phyloP scores from a whole-genome alignment of 495 filamentous ascomycete species.

The Penicillium desertorum region DNA sequence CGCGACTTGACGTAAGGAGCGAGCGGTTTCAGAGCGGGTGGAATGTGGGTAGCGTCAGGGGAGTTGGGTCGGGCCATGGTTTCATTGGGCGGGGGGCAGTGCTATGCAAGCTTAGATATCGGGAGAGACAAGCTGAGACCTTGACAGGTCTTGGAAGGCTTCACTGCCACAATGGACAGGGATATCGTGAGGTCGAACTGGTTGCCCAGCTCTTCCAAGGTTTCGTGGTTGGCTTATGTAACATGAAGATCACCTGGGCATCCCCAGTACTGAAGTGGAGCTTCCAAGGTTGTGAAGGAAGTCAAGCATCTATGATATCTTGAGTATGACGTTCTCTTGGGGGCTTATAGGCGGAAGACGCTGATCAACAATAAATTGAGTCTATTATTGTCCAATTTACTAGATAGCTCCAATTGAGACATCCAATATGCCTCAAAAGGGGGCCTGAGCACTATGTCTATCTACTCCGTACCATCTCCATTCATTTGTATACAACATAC shows the following conservation, averaged over 20 bases:
- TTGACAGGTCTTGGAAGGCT: slow-evolving; percentile 7
- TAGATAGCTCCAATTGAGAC: slow-evolving; percentile 12
- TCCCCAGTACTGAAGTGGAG: not conserved
- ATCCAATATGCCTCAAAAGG: slow-evolving; percentile 7
- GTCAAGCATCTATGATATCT: not conserved
- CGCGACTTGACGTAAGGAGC: slow-evolving; percentile 48
- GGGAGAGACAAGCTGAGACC: slow-evolving; percentile 2
- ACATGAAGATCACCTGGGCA: slow-evolving; percentile 22
- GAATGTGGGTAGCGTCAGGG: slow-evolving; percentile 36
- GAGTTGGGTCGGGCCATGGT: slow-evolving; percentile 26
- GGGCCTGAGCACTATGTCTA: slow-evolving; percentile 6
- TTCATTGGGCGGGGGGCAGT: slow-evolving; percentile 18
- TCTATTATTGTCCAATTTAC: not conserved
- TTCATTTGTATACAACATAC: not conserved
- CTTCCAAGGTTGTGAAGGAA: not conserved
- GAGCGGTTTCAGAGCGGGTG: slow-evolving; percentile 39
- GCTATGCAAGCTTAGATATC: not conserved
- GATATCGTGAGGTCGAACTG: slow-evolving; percentile 9
- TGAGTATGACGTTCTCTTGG: not conserved
- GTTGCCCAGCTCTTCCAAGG: slow-evolving; percentile 23
- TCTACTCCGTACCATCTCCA: not conserved
- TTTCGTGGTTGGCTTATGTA: slow-evolving; percentile 23
- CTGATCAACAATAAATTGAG: not conserved
- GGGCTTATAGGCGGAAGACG: not conserved
- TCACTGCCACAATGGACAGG: not conserved